These are phyloP conservation scores for Colletotrichum sp. DNA, from an alignment of 2,329 filamentous ascomycete species.

Conservation along the genomic window DNA sequence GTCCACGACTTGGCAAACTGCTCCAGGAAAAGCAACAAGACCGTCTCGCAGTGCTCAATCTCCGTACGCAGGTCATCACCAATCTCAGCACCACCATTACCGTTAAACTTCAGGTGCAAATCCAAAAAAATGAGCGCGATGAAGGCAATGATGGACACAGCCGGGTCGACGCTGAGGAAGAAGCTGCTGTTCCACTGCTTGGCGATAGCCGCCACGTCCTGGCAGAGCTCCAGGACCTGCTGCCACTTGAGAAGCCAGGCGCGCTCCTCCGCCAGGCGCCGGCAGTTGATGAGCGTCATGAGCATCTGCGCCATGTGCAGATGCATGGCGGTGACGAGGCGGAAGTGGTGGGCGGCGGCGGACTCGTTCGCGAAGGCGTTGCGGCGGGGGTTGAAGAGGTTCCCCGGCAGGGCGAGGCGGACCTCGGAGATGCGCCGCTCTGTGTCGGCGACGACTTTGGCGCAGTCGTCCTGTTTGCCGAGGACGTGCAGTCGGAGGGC, in stretches of 20 bases:
- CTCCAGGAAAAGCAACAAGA: slow-evolving; percentile 13
- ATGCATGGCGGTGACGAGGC: slow-evolving; percentile 19
- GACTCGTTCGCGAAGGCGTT: slow-evolving; percentile 17
- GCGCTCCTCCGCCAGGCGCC: not conserved
- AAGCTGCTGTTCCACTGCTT: not conserved
- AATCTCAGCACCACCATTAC: not conserved
- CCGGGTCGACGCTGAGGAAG: not conserved
- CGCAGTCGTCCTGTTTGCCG: not conserved
- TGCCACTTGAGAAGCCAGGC: slow-evolving; percentile 20
- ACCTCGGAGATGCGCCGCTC: not conserved
- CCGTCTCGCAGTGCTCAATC: slow-evolving; percentile 7
- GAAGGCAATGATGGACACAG: not conserved
- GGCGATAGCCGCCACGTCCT: slow-evolving; percentile 13
- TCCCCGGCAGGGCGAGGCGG: not conserved
- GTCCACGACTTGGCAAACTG: slow-evolving; percentile 21
- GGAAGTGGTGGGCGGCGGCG: not conserved
- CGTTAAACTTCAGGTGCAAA: not conserved
- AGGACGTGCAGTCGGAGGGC: not conserved
- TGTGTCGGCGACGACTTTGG: not conserved
- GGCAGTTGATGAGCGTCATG: slow-evolving; percentile 9
- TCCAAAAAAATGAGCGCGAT: not conserved
- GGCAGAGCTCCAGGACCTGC: slow-evolving; percentile 16
- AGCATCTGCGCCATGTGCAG: slow-evolving; percentile 18
- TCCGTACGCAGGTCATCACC: not conserved
- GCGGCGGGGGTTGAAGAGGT: slow-evolving; percentile 11